Evolutionary conservation across 2,329 filamentous ascomycete species (phyloP).

Genomic region (Ceratocystis variospora): DNA sequence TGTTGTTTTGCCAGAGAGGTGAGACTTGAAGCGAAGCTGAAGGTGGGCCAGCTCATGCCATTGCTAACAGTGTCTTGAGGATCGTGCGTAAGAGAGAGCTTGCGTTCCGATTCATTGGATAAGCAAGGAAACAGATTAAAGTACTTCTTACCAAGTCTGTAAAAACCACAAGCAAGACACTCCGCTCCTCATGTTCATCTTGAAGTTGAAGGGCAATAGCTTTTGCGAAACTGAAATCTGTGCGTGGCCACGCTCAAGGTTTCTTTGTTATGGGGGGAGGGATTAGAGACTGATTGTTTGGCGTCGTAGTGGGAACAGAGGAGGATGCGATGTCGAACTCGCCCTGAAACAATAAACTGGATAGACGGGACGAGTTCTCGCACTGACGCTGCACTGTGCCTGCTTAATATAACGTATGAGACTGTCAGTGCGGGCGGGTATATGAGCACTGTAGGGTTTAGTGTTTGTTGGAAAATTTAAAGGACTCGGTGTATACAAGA

Average conservation of each 20-base stretch:
- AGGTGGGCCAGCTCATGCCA: background rate
- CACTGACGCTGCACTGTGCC: background rate
- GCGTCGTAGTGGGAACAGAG: constrained; percentile 1
- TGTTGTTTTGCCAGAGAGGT: background rate
- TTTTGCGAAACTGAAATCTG: background rate
- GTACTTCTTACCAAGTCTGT: background rate
- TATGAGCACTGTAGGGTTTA: background rate
- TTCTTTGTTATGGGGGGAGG: background rate
- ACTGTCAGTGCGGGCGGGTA: background rate
- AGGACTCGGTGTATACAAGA: background rate
- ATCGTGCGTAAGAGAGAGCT: background rate
- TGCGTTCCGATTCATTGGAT: background rate
- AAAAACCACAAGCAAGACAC: background rate
- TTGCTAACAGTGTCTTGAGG: background rate
- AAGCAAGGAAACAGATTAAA: background rate
- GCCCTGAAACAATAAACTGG: background rate
- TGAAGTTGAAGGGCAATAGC: background rate
- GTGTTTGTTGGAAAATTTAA: background rate
- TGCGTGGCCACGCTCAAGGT: background rate
- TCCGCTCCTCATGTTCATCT: background rate
- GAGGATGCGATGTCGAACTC: constrained; percentile 1
- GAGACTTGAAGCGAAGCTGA: background rate
- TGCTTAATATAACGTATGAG: background rate
- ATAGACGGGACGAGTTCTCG: background rate
- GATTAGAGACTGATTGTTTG: background rate